These are phyloP conservation scores for Boletellus ananiceps DNA, from an alignment of 768 basidiomycete species.

Conservation along the genomic window DNA sequence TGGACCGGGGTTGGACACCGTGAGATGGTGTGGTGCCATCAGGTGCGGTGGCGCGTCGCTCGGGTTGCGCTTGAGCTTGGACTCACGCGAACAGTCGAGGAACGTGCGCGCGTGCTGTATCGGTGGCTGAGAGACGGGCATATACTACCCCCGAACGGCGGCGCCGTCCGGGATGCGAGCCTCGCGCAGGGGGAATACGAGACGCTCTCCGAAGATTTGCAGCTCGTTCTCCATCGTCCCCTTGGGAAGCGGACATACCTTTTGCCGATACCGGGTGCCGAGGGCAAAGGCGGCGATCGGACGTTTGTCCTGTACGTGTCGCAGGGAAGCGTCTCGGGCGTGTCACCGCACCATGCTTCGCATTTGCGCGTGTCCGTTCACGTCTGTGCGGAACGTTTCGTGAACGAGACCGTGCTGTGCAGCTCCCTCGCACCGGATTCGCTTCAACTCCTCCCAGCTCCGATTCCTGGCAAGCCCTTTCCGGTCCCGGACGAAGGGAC, in stretches of 20 bases:
- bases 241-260: constrained; percentile 43
- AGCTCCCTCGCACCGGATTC: constrained; percentile 38
- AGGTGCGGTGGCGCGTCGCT: constrained; percentile 87
- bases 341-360: constrained; percentile 46
- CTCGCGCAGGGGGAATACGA: constrained; percentile 28
- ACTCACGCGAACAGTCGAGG: constrained; percentile 17
- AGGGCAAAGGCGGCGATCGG: constrained; percentile 3
- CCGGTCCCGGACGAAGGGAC: constrained; percentile 64
- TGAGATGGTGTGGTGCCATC: constrained; percentile 99
- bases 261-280: constrained; percentile 35
- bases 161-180: constrained; percentile 5
- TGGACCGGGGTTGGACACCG: constrained; percentile 95
- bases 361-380: constrained; percentile 46
- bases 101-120: constrained; percentile 42
- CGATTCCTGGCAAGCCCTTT: constrained; percentile 48
- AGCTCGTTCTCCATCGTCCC: constrained; percentile 44
- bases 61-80: constrained; percentile 70
- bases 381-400: constrained; percentile 35
- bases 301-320: constrained; percentile 58
- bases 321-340: constrained; percentile 47
- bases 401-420: constrained; percentile 33
- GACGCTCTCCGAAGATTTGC: constrained; percentile 33
- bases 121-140: constrained; percentile 68
- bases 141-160: constrained; percentile 32
- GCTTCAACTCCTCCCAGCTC: constrained; percentile 62